Base-by-base conservation (phyloP, 2,329 filamentous ascomycete species). In the Fusarium setosum region DNA sequence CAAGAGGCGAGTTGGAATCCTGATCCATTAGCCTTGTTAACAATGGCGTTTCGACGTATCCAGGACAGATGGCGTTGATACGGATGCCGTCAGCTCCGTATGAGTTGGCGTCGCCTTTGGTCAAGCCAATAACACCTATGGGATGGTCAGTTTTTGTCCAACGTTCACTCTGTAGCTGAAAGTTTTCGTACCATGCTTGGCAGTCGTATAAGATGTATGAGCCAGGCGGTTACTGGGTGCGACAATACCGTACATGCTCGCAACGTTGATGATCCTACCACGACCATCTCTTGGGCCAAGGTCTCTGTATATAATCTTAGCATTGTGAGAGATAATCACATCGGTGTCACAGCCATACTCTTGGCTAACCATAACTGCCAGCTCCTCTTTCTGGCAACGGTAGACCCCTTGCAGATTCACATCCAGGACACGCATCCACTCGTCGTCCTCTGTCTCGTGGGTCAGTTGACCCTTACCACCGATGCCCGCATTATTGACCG, bases 21-120 rank as follows among this genome's bases (percentile, higher is more conserved):
- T 65, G 41, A 40, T 72, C 72, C 54, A 71, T 72, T 23, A 56
- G 55, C 10, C 59, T 26, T 61, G 69, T 71, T 1, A 80, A 58
- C 4, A 83, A 64, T 1, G 82, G 80, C 3, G 81, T 84, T 41
- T 74, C 71, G 31, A 84, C 76, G 63, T 82, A 84, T 10, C 81
- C 84, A 0, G 86, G 86, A 55, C 86, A 88, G n/a, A 89, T 82
- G 4, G 85, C 85, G 68, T 89, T 89, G 72, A 89, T 84, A 47
- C 86, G 82, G 56, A 89, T 86, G 4, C 81, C 81, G 47, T 78
- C 69, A 5, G 77, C 69, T 1, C 82, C 83, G 74, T 88, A 88
- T 1, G 79, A 78, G 47, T 82, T 80, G 2, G 83, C 86, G 63
- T 88, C 86, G 3, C 80, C 81, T 69, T 79, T 83, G 9, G 84